Base-by-base conservation (phyloP, 768 basidiomycete genomes). In the Boletellus ananiceps region DNA sequence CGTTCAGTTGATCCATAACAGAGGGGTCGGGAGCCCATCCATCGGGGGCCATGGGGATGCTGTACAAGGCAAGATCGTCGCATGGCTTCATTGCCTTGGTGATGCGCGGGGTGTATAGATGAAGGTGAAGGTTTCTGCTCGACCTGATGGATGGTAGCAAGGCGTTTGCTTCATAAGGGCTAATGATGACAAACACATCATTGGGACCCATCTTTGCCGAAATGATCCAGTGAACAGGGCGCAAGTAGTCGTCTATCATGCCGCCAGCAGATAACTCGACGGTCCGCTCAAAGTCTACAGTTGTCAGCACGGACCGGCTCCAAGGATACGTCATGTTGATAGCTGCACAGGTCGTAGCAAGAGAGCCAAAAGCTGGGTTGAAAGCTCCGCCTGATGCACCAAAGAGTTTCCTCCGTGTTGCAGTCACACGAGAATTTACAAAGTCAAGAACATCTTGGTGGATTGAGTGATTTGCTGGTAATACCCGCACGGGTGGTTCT, bases 61-160 rank as follows among this genome's bases (percentile, higher is more conserved):
- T 25, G 23, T 25, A 25, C 23, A 25, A 25, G 6, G 23, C 23
- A 25, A 25, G 23, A 7, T 25, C 57, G 23, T 79, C 75, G 40
- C 71, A 71, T 8, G 71, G 53, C 23, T 58, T 56, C 68, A 69
- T 72, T 3, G 57, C 57, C 29, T 60, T 52, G 8, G 57, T 65
- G 38, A 69, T 61, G 2, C 73, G 63, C 1, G 77, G 71, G 0
- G 74, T 58, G 51, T 79, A 79, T 4, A 71, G 38, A 51, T 77
- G 74, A 15, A 79, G 66, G 44, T 7, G 66, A 62, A 16, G 72
- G 35, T 25, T 25, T 25, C 6, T 44, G 48, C 36, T 77, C 62
- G 35, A 57, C 11, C 23, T 25, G 23, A 25, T 25, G 23, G 23
- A 25, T 19, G 19, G 3, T 19, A 25, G 23, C 23, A 25, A 25